Conservation (phyloP, 441 rosid species). For the Eugenia klotzschiana region DNA sequence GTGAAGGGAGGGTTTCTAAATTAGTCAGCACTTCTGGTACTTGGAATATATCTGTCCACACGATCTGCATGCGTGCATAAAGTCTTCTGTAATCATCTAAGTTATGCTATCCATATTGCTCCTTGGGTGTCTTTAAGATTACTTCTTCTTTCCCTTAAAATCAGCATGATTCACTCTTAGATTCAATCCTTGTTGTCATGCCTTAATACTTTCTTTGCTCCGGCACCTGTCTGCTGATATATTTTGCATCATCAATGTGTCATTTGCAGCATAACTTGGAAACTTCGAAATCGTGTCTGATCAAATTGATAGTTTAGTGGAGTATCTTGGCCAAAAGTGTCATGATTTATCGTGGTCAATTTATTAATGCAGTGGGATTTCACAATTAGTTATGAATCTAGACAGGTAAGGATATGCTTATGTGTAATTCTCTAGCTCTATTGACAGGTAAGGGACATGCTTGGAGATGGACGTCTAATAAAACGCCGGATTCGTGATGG, state of each 20-base stretch:
- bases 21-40: not conserved
- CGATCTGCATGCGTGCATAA: not conserved
- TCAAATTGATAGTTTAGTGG: not conserved
- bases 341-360: not conserved
- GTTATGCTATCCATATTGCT: not conserved
- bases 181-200: not conserved
- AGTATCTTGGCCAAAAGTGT: not conserved
- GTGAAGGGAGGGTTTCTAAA: not conserved
- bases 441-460: conserved; percentile 88
- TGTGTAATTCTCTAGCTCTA: not conserved
- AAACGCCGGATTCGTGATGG: conserved; percentile 88
- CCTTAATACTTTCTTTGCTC: not conserved
- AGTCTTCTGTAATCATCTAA: not conserved
- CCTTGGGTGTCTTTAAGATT: not conserved
- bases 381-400: not conserved
- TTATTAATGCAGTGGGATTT: not conserved
- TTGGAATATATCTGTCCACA: not conserved
- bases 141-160: not conserved
- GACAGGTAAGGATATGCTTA: not conserved
- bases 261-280: not conserved
- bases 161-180: not conserved
- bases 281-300: not conserved
- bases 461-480: conserved; percentile 95
- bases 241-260: not conserved
- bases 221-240: not conserved